Conservation (phyloP, 495 filamentous ascomycete species). For the Copromyces sp. region DNA sequence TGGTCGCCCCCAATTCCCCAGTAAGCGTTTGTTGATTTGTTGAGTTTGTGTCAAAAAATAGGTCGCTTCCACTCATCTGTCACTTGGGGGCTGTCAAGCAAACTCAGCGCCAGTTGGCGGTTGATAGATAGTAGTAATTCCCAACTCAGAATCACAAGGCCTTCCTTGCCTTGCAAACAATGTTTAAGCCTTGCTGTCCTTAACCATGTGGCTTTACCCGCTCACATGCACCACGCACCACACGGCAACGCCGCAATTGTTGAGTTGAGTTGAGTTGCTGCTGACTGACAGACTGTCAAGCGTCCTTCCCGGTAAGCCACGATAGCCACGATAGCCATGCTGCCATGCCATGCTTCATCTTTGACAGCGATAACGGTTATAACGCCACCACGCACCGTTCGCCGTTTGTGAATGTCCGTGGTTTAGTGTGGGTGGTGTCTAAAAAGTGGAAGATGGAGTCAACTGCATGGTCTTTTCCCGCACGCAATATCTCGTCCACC, state of each 20-base stretch:
- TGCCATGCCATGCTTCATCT: background rate
- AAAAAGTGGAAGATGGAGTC: background rate
- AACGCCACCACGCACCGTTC: background rate
- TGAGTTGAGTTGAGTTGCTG: background rate
- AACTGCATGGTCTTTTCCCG: background rate
- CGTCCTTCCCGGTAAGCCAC: background rate
- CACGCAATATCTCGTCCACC: background rate
- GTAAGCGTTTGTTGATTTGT: background rate
- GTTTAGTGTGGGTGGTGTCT: background rate
- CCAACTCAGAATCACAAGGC: background rate
- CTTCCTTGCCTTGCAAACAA: background rate
- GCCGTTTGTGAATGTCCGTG: background rate
- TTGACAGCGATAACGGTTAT: background rate
- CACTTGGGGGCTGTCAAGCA: background rate
- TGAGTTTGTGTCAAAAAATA: background rate
- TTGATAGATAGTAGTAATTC: background rate
- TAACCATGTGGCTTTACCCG: background rate
- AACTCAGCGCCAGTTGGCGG: background rate
- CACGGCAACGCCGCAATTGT: background rate
- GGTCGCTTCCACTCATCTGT: background rate
- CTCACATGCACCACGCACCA: background rate
- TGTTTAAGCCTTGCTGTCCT: background rate
- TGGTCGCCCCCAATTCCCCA: background rate
- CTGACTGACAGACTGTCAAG: background rate
- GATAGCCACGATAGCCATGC: background rate